Percentiles rank a stretch among this genome's conserved stretches.
Evolutionary conservation across 768 basidiomycete genomes (phyloP).

Genomic region (Lepiota venenata): DNA sequence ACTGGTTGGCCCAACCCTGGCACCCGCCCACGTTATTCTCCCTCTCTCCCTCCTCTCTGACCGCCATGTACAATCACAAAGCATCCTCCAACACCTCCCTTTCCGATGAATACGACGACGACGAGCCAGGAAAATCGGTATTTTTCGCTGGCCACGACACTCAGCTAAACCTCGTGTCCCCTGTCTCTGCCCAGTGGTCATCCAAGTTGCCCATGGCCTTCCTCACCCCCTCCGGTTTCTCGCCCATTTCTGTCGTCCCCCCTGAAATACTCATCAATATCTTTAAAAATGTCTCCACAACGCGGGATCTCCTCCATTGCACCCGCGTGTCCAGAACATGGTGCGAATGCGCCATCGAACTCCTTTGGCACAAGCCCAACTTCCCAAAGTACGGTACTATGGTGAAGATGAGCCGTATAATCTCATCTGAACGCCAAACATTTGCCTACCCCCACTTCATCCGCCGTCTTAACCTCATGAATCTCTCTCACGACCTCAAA

Average conservation of each 20-base stretch:
- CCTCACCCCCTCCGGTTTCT: conserved; percentile 29
- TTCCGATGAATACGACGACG: conserved; percentile 73
- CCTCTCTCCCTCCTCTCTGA: conserved; percentile 18
- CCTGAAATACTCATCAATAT: conserved; percentile 93
- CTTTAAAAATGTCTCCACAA: conserved; percentile 74
- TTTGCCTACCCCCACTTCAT: conserved; percentile 89
- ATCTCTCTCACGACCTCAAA: conserved; percentile 62
- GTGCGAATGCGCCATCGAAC: conserved; percentile 95
- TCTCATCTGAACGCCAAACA: conserved; percentile 61
- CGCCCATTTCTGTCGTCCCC: conserved; percentile 69
- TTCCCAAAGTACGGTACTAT: conserved; percentile 70
- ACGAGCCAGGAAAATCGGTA: conserved; percentile 40
- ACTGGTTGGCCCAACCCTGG: conserved; percentile 1
- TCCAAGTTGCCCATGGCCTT: conserved; percentile 24
- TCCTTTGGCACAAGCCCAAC: conserved; percentile 90
- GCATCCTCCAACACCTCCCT: conserved; percentile 77
- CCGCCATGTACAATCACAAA: conserved; percentile 46
- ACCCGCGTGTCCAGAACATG: conserved; percentile 86
- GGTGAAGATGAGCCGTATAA: conserved; percentile 71
- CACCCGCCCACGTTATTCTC: conserved; percentile 14
- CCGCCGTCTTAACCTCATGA: conserved; percentile 86
- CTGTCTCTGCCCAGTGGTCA: conserved; percentile 71
- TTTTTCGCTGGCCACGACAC: conserved; percentile 50
- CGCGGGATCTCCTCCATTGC: conserved; percentile 69
- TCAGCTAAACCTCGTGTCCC: conserved; percentile 32